Percentiles rank a stretch among this genome's conserved stretches.
phyloP scores from a whole-genome alignment of 1,139 yeast species.

The Tardiomyces digboiensis region DNA sequence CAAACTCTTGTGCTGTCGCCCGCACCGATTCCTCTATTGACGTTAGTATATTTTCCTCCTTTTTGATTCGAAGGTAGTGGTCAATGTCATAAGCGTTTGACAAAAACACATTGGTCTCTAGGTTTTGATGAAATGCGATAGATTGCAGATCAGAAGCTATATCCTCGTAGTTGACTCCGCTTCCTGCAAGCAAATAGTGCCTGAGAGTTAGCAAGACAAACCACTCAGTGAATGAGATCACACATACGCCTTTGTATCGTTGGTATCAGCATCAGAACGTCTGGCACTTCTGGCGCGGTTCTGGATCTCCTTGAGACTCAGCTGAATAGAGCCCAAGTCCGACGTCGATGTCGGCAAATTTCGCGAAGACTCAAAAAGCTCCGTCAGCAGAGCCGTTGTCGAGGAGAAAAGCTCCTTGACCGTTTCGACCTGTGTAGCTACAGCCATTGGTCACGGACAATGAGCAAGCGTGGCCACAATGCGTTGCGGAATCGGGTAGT shows the following conservation, averaged over 20 bases:
- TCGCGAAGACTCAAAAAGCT: slow-evolving; percentile 59
- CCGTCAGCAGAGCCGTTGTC: slow-evolving; percentile 38
- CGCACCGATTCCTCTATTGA: slow-evolving; percentile 77
- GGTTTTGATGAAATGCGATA: slow-evolving; percentile 14
- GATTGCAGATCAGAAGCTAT: slow-evolving; percentile 51
- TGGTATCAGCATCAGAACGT: slow-evolving; percentile 51
- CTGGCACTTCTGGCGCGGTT: slow-evolving; percentile 41
- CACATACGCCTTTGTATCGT: slow-evolving; percentile 3
- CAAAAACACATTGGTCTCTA: slow-evolving; percentile 16
- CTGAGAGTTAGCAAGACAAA: slow-evolving; percentile 5
- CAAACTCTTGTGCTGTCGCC: slow-evolving; percentile 77
- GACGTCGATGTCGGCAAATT: slow-evolving; percentile 57
- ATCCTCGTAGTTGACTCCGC: slow-evolving; percentile 85
- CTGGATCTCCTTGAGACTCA: slow-evolving; percentile 69
- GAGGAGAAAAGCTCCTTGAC: slow-evolving; percentile 8
- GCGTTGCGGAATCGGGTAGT: too few relatives aligned
- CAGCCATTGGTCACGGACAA: neutral
- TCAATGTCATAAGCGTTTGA: slow-evolving; percentile 20
- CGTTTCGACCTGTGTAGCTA: neutral
- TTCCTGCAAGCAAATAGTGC: slow-evolving; percentile 81
- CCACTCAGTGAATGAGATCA: neutral
- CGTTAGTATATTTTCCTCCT: slow-evolving; percentile 73
- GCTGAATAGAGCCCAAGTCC: slow-evolving; percentile 62
- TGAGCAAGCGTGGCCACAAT: too few relatives aligned
- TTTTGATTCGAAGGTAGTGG: slow-evolving; percentile 44